A percentile compares a stretch with the other conserved stretches of the same genome.
Conservation (phyloP, 768 basidiomycete species). For the Trametes punicea region DNA sequence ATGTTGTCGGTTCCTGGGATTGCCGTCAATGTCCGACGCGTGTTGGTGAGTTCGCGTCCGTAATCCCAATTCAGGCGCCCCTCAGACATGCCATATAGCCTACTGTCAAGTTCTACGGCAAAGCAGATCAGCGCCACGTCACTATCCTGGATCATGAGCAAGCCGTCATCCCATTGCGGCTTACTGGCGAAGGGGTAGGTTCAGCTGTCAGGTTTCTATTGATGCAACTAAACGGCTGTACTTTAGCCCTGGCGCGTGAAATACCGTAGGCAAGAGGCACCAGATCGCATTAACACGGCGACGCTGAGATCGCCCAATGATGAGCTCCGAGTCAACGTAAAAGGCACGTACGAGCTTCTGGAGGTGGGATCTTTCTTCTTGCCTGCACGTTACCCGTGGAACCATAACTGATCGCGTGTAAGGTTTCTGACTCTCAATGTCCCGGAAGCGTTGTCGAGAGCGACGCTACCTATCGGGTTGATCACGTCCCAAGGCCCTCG, state of each 20-base stretch:
- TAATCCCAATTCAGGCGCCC: not conserved
- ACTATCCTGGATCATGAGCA: constrained; percentile 72
- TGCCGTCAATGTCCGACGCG: constrained; percentile 77
- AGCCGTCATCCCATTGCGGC: constrained; percentile 71
- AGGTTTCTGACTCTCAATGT: constrained; percentile 86
- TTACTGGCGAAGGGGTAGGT: constrained; percentile 85
- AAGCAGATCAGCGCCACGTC: constrained; percentile 49
- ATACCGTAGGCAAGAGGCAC: constrained; percentile 55
- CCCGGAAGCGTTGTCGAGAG: constrained; percentile 63
- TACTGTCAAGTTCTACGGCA: constrained; percentile 82
- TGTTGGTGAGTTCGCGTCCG: constrained; percentile 51
- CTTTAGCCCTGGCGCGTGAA: constrained; percentile 83
- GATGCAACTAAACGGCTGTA: not conserved
- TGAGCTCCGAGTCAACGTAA: constrained; percentile 65
- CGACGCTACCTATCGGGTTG: constrained; percentile 64
- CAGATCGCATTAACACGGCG: constrained; percentile 38
- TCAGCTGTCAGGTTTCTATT: constrained; percentile 1
- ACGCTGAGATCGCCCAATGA: constrained; percentile 64
- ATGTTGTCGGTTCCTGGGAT: constrained; percentile 72
- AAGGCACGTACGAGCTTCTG: constrained; percentile 71
- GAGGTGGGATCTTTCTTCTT: constrained; percentile 36
- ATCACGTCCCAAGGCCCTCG: constrained; percentile 77
- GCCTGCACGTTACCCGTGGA: no score
- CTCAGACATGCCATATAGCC: constrained; percentile 51
- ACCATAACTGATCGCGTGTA: constrained; percentile 1